Evolutionary conservation across 1,284 basidiomycete species (phyloP).

Genomic region (Cutaneotrichosporon daszewskae): DNA sequence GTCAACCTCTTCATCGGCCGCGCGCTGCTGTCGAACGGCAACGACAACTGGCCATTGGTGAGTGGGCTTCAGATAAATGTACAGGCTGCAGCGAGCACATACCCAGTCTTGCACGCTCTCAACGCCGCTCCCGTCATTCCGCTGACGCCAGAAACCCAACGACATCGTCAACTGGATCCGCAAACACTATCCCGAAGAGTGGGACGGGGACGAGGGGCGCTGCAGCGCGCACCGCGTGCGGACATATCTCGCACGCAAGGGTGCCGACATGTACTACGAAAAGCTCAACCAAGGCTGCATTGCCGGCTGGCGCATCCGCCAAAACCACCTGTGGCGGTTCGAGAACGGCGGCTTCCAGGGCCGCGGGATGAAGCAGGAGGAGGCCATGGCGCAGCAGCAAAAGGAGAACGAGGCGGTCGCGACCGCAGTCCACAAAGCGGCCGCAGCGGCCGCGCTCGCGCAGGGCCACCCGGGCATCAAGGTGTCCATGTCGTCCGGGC

Average conservation of each 20-base stretch:
- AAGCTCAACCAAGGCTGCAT: constrained; percentile 45
- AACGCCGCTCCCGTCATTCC: too few relatives aligned
- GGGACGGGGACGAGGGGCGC: constrained; percentile 46
- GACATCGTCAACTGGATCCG: constrained; percentile 47
- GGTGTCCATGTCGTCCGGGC: constrained; percentile 29
- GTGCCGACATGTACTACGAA: constrained; percentile 47
- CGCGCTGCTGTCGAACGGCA: constrained; percentile 41
- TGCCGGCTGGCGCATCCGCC: constrained; percentile 43
- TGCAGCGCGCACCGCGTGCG: constrained; percentile 45
- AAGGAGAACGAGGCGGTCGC: constrained; percentile 38
- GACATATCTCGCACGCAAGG: constrained; percentile 45
- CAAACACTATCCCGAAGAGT: constrained; percentile 44
- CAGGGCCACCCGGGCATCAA: constrained; percentile 44
- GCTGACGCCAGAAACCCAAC: constrained; percentile 41
- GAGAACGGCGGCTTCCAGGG: constrained; percentile 45
- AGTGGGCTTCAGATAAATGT: too few relatives aligned
- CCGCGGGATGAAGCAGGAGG: constrained; percentile 46
- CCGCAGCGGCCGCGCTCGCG: constrained; percentile 41
- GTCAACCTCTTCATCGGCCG: constrained; percentile 46
- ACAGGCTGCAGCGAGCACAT: too few relatives aligned
- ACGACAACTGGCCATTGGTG: constrained; percentile 47
- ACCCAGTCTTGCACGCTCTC: too few relatives aligned
- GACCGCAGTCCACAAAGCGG: constrained; percentile 40
- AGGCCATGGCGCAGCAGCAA: constrained; percentile 36
- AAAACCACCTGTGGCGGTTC: constrained; percentile 45